Percentiles rank a stretch among this genome's conserved stretches.
Evolutionary conservation across 306 rosid species (phyloP).

Genomic region (Sindora glabra): DNA sequence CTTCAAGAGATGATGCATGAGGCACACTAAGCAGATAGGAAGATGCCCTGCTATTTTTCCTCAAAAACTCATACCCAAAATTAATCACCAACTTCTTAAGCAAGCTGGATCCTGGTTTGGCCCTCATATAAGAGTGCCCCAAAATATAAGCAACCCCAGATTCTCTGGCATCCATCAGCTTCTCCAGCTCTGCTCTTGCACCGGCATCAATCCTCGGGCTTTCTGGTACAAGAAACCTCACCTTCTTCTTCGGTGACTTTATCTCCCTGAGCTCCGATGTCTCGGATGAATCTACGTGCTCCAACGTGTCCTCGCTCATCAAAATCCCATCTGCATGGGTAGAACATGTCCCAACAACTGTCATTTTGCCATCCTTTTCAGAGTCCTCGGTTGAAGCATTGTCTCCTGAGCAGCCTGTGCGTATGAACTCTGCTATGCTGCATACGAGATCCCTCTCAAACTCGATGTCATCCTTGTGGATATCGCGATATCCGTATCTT

Average conservation of each 20-base stretch:
- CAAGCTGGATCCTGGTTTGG: constrained; percentile 58
- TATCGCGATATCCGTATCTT: constrained; percentile 63
- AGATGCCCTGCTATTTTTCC: constrained; percentile 58
- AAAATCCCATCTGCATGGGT: constrained; percentile 27
- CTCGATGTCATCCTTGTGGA: constrained; percentile 61
- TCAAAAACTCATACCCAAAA: constrained; percentile 62
- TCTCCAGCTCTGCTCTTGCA: constrained; percentile 45
- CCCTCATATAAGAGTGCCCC: constrained; percentile 63
- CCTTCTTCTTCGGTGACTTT: constrained; percentile 47
- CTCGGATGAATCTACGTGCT: constrained; percentile 9
- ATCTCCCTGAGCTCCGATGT: constrained; percentile 31
- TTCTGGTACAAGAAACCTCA: constrained; percentile 57
- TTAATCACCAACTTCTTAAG: constrained; percentile 40
- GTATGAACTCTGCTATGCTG: constrained; percentile 66
- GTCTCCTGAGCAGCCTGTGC: constrained; percentile 10
- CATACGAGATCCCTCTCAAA: constrained; percentile 74
- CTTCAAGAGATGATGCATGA: constrained; percentile 61
- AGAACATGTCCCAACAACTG: constrained; percentile 58
- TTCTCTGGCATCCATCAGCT: constrained; percentile 70
- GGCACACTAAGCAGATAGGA: constrained; percentile 42
- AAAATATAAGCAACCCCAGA: constrained; percentile 66
- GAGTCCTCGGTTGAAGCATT: constrained; percentile 7
- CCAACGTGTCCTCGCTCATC: constrained; percentile 15
- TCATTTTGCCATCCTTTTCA: constrained; percentile 34
- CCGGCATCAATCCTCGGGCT: constrained; percentile 43